Evolutionary conservation across 2,329 filamentous ascomycete species (phyloP).

Genomic region (Fusarium sp.): DNA sequence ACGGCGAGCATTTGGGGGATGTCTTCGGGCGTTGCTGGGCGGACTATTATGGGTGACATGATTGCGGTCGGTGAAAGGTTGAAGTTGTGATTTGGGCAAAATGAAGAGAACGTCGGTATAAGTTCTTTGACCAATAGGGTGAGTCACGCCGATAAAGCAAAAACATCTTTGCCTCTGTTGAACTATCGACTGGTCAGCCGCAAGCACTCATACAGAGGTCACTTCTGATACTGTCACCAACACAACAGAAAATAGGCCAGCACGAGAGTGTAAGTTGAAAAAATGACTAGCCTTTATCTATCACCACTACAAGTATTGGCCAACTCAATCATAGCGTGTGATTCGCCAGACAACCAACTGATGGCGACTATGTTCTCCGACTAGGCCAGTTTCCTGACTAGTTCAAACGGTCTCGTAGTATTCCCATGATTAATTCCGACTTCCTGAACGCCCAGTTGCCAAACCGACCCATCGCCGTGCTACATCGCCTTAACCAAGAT

Average conservation of each 20-base stretch:
- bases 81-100: neutral
- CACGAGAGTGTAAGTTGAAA: neutral
- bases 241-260: neutral
- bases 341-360: constrained; percentile 5
- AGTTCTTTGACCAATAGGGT: neutral
- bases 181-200: neutral
- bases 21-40: constrained; percentile 51
- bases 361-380: neutral
- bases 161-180: neutral
- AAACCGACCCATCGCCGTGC: neutral
- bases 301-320: neutral
- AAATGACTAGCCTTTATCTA: neutral
- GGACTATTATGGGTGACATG: constrained; percentile 44
- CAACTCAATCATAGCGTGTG: neutral
- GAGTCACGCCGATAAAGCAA: constrained; percentile 19
- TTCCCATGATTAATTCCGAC: constrained; percentile 11
- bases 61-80: neutral
- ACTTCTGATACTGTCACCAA: neutral
- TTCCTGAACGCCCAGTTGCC: constrained; percentile 22
- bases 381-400: neutral
- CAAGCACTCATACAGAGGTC: neutral
- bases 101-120: neutral
- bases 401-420: constrained; percentile 8
- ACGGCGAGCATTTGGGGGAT: constrained; percentile 46
- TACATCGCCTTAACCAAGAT: neutral